Evolutionary conservation across 345 rosid species (phyloP), one percentile per base, ranked within the genome.

Genomic region (Moricandia moricandioides): DNA sequence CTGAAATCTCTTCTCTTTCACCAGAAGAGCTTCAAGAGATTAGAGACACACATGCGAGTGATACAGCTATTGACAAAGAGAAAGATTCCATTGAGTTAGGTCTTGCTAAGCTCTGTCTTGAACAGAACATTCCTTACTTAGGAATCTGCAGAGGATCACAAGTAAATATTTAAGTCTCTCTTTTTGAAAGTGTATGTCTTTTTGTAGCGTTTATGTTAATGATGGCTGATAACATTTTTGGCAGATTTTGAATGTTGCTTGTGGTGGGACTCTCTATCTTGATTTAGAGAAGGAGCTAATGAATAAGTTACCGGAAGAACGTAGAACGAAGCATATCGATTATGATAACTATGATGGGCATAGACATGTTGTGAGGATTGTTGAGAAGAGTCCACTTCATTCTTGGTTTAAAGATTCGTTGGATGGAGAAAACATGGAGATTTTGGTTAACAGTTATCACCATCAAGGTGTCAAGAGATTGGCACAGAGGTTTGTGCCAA

Each of bases 61-160:
- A 93, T 67, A 89, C 97, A 0, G 85, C 91, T 29, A 83, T 91
- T 43, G 97, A 93, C 63, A 83, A 55, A 54, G 98, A 93, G 82
- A 21, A 21, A 21, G 24, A 21, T 21, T 21, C 24, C 24, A 21
- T 21, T 21, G 24, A 21, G 24, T 21, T 21, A 21, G 24, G 24
- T 21, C 24, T 21, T 21, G 24, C 24, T 21, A 21, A 21, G 24
- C 24, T 21, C 24, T 21, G 24, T 21, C 24, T 21, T 21, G 24
- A 21, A 21, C 24, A 21, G 24, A 21, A 21, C 24, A 93, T 93
- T 72, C 97, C 97, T 14, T 91, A 79, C 66, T 73, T 91, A 63
- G 97, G 97, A 35, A 93, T 92, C 58, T 93, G 98, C 81, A 83
- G 97, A 66, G 98, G 97, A 11, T 89, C 96, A 6, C 82, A 79